phyloP scores from a whole-genome alignment of 495 filamentous ascomycete genomes.

The Penicillium macrosclerotiorum region DNA sequence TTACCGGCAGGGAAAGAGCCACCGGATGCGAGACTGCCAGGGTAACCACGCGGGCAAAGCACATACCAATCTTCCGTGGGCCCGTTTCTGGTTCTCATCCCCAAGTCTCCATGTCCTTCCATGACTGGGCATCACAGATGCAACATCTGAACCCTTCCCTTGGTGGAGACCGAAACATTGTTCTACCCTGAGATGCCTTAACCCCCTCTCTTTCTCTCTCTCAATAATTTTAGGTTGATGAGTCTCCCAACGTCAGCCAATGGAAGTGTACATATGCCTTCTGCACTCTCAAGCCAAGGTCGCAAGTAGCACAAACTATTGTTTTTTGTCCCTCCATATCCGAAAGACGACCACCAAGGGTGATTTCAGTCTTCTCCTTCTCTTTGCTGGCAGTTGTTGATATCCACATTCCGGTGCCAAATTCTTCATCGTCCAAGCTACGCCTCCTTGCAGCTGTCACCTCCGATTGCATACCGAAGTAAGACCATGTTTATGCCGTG shows the following conservation, averaged over 20 bases:
- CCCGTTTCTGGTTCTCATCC: background rate
- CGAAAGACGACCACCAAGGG: background rate
- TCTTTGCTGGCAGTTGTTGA: background rate
- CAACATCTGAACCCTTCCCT: background rate
- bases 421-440: conserved; percentile 15
- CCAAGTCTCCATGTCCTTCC: background rate
- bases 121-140: background rate
- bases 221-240: too few relatives aligned
- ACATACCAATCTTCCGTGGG: conserved; percentile 2
- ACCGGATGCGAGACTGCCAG: conserved; percentile 11
- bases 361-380: background rate
- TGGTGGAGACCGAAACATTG: background rate
- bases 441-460: conserved; percentile 24
- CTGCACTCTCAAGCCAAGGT: too few relatives aligned
- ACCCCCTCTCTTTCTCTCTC: background rate
- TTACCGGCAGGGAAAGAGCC: background rate
- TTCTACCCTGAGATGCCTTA: background rate
- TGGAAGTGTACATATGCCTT: too few relatives aligned
- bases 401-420: conserved; percentile 18
- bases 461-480: conserved; percentile 17
- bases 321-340: background rate
- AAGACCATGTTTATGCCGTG: conserved; percentile 5
- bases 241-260: too few relatives aligned
- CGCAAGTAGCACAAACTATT: background rate
- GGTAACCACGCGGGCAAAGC: conserved; percentile 10